Percentiles rank a stretch among this genome's conserved stretches.
Evolutionary conservation across 192 early-diverging fungal species (phyloP).

Genomic region (Chytriomyces confervae): DNA sequence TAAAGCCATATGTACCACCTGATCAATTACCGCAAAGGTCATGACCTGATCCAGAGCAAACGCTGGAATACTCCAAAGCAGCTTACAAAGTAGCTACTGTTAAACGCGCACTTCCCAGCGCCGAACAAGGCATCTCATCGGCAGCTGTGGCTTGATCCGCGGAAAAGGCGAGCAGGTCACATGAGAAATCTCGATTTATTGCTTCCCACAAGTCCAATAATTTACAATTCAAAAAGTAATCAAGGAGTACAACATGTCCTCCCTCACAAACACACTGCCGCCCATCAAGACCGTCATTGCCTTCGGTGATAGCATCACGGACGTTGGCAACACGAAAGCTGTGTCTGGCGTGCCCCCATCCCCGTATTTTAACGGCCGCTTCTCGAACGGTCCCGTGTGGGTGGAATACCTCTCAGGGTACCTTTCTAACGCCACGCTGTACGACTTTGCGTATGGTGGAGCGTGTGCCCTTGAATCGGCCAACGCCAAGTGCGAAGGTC

Average conservation of each 20-base stretch:
- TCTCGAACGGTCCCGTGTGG: constrained; percentile 56
- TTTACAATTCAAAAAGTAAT: not conserved
- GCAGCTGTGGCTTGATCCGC: no score
- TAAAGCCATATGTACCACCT: no score
- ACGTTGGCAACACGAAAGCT: constrained; percentile 49
- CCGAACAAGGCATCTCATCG: no score
- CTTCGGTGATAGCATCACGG: constrained; percentile 54
- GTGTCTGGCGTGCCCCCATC: constrained; percentile 28
- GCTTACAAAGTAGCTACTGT: no score
- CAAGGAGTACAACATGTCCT: not conserved
- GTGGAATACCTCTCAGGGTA: constrained; percentile 45
- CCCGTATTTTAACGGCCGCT: constrained; percentile 51
- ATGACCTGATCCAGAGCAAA: no score
- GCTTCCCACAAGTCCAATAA: no score
- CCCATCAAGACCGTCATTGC: constrained; percentile 47
- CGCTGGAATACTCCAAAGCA: no score
- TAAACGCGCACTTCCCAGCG: no score
- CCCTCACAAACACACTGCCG: not conserved
- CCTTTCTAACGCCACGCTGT: constrained; percentile 20
- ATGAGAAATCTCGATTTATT: no score
- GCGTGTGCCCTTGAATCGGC: constrained; percentile 41
- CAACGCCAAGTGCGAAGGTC: not conserved
- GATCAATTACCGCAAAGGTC: no score
- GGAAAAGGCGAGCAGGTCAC: no score
- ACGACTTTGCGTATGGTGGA: constrained; percentile 51